Percentiles rank a stretch among this genome's conserved stretches.
Conservation (phyloP, 2,329 filamentous ascomycete species). For the Colletotrichum navitas region DNA sequence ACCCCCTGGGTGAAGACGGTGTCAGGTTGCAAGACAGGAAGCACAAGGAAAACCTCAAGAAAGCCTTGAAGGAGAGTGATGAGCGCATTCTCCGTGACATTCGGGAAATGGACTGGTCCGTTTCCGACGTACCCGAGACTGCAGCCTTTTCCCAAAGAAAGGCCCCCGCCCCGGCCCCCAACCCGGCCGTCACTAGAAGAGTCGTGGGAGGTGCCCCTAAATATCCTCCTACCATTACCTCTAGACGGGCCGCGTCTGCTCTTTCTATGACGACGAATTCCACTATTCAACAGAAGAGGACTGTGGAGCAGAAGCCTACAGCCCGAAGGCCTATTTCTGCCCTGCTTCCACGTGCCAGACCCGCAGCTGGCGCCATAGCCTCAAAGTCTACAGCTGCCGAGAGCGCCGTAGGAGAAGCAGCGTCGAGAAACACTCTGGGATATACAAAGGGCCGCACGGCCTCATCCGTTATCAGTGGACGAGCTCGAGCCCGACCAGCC, state of each 20-base stretch:
- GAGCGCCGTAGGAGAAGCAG: constrained; percentile 71
- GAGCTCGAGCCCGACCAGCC: constrained; percentile 34
- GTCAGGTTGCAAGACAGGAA: constrained; percentile 72
- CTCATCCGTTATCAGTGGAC: constrained; percentile 57
- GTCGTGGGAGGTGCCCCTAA: constrained; percentile 28
- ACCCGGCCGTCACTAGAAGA: constrained; percentile 45
- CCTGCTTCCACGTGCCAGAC: constrained; percentile 48
- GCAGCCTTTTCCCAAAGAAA: constrained; percentile 52
- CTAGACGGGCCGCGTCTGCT: constrained; percentile 67
- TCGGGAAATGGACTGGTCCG: constrained; percentile 72
- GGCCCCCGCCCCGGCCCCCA: constrained; percentile 44
- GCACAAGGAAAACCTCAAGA: constrained; percentile 66
- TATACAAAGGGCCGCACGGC: constrained; percentile 81
- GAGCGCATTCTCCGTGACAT: constrained; percentile 76
- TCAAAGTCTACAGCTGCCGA: constrained; percentile 65
- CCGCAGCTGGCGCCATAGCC: constrained; percentile 56
- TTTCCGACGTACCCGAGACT: constrained; percentile 66
- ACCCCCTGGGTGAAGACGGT: constrained; percentile 76
- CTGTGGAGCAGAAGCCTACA: constrained; percentile 36
- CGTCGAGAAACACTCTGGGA: constrained; percentile 85
- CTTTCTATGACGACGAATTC: constrained; percentile 56
- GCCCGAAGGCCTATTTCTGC: constrained; percentile 49
- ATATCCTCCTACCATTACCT: constrained; percentile 48
- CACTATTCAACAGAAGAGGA: constrained; percentile 45
- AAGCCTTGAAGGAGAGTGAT: constrained; percentile 69